Conservation (phyloP, 345 rosid genomes). For the Limnanthes douglasii region DNA sequence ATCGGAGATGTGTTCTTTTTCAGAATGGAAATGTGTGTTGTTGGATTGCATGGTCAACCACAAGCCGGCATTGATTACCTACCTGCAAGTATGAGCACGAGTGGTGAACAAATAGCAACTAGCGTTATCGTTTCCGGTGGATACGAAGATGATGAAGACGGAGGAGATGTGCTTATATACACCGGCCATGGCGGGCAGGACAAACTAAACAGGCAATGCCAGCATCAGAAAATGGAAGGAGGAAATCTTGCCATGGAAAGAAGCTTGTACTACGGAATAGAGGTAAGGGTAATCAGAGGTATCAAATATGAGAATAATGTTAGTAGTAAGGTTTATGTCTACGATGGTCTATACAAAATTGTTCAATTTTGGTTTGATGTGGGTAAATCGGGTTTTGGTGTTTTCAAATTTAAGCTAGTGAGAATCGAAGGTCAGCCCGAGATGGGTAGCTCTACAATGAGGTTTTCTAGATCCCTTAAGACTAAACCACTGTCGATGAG, state of each 20-base stretch:
- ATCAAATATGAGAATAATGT: slow-evolving; percentile 33
- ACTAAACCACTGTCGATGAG: slow-evolving; percentile 29
- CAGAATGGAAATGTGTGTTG: slow-evolving; percentile 50
- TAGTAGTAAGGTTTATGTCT: slow-evolving; percentile 50
- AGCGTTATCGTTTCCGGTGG: slow-evolving; percentile 75
- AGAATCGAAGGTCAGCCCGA: slow-evolving; percentile 65
- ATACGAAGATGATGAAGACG: slow-evolving; percentile 74
- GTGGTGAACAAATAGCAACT: slow-evolving; percentile 63
- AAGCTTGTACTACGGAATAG: slow-evolving; percentile 65
- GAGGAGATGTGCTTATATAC: slow-evolving; percentile 46
- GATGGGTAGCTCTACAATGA: slow-evolving; percentile 66
- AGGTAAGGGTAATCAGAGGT: slow-evolving; percentile 61
- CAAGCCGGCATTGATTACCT: slow-evolving; percentile 86
- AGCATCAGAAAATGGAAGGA: slow-evolving; percentile 62
- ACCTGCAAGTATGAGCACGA: slow-evolving; percentile 39
- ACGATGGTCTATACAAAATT: slow-evolving; percentile 77
- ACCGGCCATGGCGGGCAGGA: slow-evolving; percentile 87
- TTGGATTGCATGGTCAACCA: slow-evolving; percentile 58
- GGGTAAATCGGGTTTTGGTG: slow-evolving; percentile 81
- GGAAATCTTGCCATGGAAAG: slow-evolving; percentile 83
- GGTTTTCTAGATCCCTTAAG: slow-evolving; percentile 37
- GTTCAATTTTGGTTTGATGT: slow-evolving; percentile 50
- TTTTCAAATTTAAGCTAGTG: slow-evolving; percentile 49
- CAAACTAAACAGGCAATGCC: slow-evolving; percentile 36
- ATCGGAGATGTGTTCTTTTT: slow-evolving; percentile 66